Conservation (phyloP, 1,284 basidiomycete genomes). For the Heterobasidion parviporum region DNA sequence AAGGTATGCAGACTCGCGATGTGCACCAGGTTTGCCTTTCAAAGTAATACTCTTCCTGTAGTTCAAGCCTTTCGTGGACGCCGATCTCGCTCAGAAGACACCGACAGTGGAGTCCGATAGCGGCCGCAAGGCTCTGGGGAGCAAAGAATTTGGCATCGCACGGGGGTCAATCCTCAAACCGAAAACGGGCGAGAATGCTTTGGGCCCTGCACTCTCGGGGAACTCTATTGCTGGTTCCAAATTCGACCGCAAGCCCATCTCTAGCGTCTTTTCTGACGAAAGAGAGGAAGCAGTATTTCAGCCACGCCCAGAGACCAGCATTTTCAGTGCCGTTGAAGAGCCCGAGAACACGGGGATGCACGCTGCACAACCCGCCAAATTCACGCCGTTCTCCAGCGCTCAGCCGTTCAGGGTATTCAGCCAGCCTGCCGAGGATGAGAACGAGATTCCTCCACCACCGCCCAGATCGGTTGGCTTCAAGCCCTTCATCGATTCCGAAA, state of each 20-base stretch:
- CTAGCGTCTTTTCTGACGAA: conserved; percentile 40
- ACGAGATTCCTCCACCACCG: conserved; percentile 8
- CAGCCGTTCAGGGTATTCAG: conserved; percentile 68
- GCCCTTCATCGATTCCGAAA: conserved; percentile 29
- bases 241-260: conserved; percentile 13
- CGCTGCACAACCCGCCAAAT: conserved; percentile 5
- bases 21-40: not conserved
- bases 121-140: conserved; percentile 26
- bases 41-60: conserved; percentile 9
- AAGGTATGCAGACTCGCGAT: conserved; percentile 28
- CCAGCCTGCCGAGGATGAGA: conserved; percentile 28
- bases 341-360: not conserved
- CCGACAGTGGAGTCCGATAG: conserved; percentile 20
- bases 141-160: conserved; percentile 24
- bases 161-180: conserved; percentile 6
- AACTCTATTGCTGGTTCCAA: conserved; percentile 52
- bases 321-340: conserved; percentile 17
- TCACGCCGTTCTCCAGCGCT: conserved; percentile 46
- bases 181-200: conserved; percentile 21
- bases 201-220: conserved; percentile 41
- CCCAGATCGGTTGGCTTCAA: conserved; percentile 25
- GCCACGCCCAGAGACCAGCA: not conserved
- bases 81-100: conserved; percentile 14
- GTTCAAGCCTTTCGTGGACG: conserved; percentile 24
- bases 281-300: conserved; percentile 17